Conservation (phyloP, 2,329 filamentous ascomycete species). For the Aureobasidium musti region DNA sequence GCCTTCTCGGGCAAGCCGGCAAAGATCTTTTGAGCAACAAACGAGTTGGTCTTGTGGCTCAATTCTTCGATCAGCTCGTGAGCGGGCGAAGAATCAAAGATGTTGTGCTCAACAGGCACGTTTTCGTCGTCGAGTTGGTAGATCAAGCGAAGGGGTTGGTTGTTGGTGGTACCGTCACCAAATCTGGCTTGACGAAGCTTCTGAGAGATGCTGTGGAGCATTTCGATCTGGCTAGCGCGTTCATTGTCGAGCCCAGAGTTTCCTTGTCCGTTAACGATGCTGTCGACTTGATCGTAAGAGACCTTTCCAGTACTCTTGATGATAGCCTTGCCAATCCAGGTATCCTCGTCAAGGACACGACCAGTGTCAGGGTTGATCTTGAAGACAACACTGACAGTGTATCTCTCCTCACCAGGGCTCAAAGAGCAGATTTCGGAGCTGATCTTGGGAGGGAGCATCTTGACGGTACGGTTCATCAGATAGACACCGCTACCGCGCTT, state of each 20-base stretch:
- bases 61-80: constrained; percentile 95
- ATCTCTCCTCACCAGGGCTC: constrained; percentile 80
- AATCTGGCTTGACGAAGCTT: constrained; percentile 90
- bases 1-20: constrained; percentile 86
- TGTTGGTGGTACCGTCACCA: constrained; percentile 69
- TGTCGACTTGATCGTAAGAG: constrained; percentile 81
- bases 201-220: constrained; percentile 76
- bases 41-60: constrained; percentile 86
- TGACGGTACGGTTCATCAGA: constrained; percentile 85
- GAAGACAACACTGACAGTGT: constrained; percentile 92
- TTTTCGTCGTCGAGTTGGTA: constrained; percentile 98
- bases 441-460: constrained; percentile 81
- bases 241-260: constrained; percentile 63
- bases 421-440: constrained; percentile 87
- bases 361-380: constrained; percentile 81
- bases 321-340: constrained; percentile 91
- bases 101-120: constrained; percentile 92
- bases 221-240: constrained; percentile 74
- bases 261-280: constrained; percentile 67
- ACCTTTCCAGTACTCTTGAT: constrained; percentile 90
- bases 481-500: constrained; percentile 97
- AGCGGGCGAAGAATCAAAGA: constrained; percentile 86
- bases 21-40: constrained; percentile 81
- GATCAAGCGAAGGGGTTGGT: constrained; percentile 82
- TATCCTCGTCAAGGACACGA: constrained; percentile 76